phyloP scores from a whole-genome alignment of 352 stramenopile species.

The Phytophthora tentaculata region DNA sequence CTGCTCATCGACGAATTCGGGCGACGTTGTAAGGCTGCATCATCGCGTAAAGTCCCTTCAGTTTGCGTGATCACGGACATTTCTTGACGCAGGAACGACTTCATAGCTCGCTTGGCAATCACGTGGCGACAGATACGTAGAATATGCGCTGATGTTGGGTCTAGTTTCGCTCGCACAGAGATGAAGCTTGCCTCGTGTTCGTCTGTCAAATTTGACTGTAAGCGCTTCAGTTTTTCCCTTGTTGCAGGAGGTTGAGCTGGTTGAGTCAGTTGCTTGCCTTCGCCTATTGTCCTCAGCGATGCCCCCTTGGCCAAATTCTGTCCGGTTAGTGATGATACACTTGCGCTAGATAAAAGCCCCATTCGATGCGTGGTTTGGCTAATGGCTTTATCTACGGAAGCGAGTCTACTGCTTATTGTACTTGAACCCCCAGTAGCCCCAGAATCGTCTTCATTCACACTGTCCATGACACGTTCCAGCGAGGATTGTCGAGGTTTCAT shows the following conservation, averaged over 20 bases:
- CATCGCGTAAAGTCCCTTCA: conserved; percentile 54
- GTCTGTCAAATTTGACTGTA: conserved; percentile 7
- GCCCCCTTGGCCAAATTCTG: conserved; percentile 37
- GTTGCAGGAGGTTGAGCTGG: neutral
- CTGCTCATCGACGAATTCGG: conserved; percentile 13
- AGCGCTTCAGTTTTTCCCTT: conserved; percentile 23
- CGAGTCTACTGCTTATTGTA: conserved; percentile 46
- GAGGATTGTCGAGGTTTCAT: conserved; percentile 18
- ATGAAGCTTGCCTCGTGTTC: conserved; percentile 26
- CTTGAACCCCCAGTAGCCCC: conserved; percentile 6
- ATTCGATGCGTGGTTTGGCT: conserved; percentile 69
- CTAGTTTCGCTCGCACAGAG: conserved; percentile 38
- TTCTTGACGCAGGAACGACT: conserved; percentile 64
- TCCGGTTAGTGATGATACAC: conserved; percentile 16
- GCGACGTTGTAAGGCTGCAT: conserved; percentile 48
- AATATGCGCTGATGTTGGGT: conserved; percentile 64
- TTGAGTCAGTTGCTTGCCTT: conserved; percentile 25
- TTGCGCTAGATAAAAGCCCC: conserved; percentile 48
- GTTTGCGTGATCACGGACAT: conserved; percentile 68
- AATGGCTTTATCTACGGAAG: conserved; percentile 70
- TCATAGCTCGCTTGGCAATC: conserved; percentile 74
- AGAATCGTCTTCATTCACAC: conserved; percentile 7
- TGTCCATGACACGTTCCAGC: conserved; percentile 20
- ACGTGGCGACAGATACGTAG: conserved; percentile 77
- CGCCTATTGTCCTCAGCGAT: conserved; percentile 49